Evolutionary conservation across 2,329 filamentous ascomycete species (phyloP).

Genomic region (Talaromyces sp.): DNA sequence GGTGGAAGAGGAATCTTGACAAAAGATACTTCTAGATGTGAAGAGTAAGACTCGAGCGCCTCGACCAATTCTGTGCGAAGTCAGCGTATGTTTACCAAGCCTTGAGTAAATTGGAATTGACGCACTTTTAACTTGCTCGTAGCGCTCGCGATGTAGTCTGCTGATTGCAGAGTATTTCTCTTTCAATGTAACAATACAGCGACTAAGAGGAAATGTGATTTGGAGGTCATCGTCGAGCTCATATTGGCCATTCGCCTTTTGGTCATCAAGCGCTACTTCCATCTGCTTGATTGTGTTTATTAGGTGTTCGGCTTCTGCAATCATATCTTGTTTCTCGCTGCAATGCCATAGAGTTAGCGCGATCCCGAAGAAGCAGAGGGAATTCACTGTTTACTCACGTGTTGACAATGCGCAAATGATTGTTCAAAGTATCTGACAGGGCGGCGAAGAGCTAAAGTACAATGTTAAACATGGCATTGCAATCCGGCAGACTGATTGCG

Average conservation of each 20-base stretch:
- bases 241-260: conserved; percentile 61
- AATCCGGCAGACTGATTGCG: background rate
- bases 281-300: conserved; percentile 88
- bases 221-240: conserved; percentile 63
- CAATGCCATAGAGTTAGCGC: background rate
- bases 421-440: conserved; percentile 85
- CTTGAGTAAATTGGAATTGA: conserved; percentile 17
- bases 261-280: conserved; percentile 82
- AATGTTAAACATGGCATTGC: conserved; percentile 18
- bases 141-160: conserved; percentile 83
- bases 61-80: conserved; percentile 72
- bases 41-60: conserved; percentile 92
- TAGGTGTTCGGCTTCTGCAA: conserved; percentile 82
- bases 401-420: conserved; percentile 79
- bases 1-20: conserved; percentile 82
- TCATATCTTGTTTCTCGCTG: conserved; percentile 81
- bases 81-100: conserved; percentile 24
- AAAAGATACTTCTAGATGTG: conserved; percentile 86
- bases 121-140: conserved; percentile 91
- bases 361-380: background rate
- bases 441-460: conserved; percentile 73
- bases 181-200: conserved; percentile 74
- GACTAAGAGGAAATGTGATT: conserved; percentile 76
- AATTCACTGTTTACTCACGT: conserved; percentile 44
- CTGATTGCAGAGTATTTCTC: conserved; percentile 80